Percentiles rank a stretch among this genome's conserved stretches.
Conservation (phyloP, 768 basidiomycete species). For the Rhodotorula toruloides region DNA sequence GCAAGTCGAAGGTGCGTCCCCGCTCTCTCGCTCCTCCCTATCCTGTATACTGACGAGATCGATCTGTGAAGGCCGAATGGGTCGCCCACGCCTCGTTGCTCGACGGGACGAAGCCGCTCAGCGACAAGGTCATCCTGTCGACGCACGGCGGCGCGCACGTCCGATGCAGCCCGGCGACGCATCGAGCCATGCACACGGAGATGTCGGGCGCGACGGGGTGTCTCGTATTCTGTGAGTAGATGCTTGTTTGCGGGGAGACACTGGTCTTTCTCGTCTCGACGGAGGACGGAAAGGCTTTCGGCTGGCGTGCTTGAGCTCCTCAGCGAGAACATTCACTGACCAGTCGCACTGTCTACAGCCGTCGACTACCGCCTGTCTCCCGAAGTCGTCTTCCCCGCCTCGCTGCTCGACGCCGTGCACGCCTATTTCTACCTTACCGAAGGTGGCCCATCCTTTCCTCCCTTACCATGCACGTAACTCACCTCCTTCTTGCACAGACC, state of each 20-base stretch:
- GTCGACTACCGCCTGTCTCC: conserved; percentile 92
- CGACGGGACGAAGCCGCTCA: conserved; percentile 47
- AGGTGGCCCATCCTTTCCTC: conserved; percentile 66
- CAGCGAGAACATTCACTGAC: too few species aligned
- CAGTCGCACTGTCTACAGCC: conserved; percentile 51
- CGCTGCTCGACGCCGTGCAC: conserved; percentile 72
- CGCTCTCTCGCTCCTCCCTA: too few species aligned
- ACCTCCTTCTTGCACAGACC: background rate
- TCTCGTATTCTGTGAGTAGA: conserved; percentile 59
- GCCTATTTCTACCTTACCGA: conserved; percentile 79
- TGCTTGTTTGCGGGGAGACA: too few species aligned
- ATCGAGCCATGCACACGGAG: conserved; percentile 79
- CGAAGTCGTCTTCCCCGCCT: conserved; percentile 85
- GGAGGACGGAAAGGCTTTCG: too few species aligned
- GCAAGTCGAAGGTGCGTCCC: background rate
- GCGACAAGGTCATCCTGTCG: conserved; percentile 75
- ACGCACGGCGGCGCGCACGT: conserved; percentile 93
- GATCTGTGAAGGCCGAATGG: conserved; percentile 63
- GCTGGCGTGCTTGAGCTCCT: too few species aligned
- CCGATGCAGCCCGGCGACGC: conserved; percentile 76
- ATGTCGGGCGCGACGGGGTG: conserved; percentile 77
- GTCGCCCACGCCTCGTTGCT: conserved; percentile 12
- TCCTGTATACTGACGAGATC: background rate
- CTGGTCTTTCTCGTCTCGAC: background rate
- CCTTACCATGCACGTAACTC: background rate